phyloP scores from a whole-genome alignment of 352 stramenopile species.

The Phytopythium montanum region DNA sequence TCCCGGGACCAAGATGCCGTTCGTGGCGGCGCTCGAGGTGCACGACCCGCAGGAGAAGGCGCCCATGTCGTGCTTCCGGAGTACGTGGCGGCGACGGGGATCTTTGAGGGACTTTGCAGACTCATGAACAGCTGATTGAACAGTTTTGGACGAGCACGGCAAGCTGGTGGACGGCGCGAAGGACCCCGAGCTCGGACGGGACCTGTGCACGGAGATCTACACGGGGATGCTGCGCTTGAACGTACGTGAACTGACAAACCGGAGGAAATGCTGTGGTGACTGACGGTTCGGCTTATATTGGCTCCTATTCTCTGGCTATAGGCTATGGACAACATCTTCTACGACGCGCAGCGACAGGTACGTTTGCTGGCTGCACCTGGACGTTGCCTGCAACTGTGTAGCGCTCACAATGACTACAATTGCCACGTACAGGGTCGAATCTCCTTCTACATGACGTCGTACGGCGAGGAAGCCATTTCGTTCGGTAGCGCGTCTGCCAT shows the following conservation, averaged over 20 bases:
- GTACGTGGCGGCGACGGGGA: constrained; percentile 37
- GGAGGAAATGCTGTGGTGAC: not conserved
- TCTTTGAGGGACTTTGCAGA: not conserved
- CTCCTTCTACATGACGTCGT: constrained; percentile 96
- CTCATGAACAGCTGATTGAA: not conserved
- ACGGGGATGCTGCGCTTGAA: constrained; percentile 80
- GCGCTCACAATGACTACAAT: not conserved
- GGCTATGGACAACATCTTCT: constrained; percentile 97
- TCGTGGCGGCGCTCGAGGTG: constrained; percentile 88
- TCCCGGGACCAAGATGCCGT: constrained; percentile 82
- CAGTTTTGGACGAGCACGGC: constrained; percentile 85
- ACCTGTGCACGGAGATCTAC: constrained; percentile 87
- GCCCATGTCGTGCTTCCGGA: constrained; percentile 88
- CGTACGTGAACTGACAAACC: constrained; percentile 18
- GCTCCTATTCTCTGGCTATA: constrained; percentile 23
- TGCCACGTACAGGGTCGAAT: constrained; percentile 79
- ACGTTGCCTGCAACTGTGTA: not conserved
- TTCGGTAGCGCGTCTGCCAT: constrained; percentile 94
- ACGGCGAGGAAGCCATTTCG: constrained; percentile 95
- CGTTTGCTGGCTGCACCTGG: not conserved
- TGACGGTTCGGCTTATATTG: not conserved
- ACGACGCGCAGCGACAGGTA: constrained; percentile 94
- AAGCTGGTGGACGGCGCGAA: constrained; percentile 65
- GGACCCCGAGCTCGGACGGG: constrained; percentile 72
- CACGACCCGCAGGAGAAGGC: constrained; percentile 79